Evolutionary conservation across 1,139 yeast genomes (phyloP).

Genomic region (Yamadazyma siamensis): DNA sequence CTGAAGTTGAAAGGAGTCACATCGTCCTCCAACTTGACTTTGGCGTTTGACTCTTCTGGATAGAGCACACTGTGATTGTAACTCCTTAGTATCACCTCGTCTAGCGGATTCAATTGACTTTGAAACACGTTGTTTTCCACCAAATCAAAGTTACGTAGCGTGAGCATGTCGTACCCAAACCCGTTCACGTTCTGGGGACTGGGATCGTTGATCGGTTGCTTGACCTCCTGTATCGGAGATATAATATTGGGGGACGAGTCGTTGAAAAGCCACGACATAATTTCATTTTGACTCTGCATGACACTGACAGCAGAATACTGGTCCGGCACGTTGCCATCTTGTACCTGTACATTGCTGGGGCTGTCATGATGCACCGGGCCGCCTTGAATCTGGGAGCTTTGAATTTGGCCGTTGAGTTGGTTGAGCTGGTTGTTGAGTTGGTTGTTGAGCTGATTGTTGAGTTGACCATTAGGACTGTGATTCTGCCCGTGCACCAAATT

Average conservation of each 20-base stretch:
- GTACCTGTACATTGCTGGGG: too few relatives aligned
- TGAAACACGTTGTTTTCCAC: conserved; percentile 34
- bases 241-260: conserved; percentile 20
- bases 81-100: conserved; percentile 26
- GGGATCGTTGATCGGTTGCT: neutral
- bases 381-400: neutral
- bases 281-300: conserved; percentile 32
- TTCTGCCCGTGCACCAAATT: too few relatives aligned
- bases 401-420: neutral
- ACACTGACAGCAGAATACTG: conserved; percentile 3
- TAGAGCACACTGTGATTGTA: conserved; percentile 7
- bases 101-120: conserved; percentile 39
- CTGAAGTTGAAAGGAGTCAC: conserved; percentile 7
- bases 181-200: neutral
- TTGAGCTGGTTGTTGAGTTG: conserved; percentile 1
- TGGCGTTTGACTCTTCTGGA: neutral
- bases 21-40: neutral
- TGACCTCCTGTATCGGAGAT: conserved; percentile 5
- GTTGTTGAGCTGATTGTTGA: neutral
- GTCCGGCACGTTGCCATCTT: too few relatives aligned
- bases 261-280: conserved; percentile 39
- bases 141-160: conserved; percentile 9
- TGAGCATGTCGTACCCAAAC: neutral
- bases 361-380: neutral
- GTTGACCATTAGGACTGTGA: too few relatives aligned